phyloP scores from a whole-genome alignment of 129 eudicot species.

The Glebionis coronaria region DNA sequence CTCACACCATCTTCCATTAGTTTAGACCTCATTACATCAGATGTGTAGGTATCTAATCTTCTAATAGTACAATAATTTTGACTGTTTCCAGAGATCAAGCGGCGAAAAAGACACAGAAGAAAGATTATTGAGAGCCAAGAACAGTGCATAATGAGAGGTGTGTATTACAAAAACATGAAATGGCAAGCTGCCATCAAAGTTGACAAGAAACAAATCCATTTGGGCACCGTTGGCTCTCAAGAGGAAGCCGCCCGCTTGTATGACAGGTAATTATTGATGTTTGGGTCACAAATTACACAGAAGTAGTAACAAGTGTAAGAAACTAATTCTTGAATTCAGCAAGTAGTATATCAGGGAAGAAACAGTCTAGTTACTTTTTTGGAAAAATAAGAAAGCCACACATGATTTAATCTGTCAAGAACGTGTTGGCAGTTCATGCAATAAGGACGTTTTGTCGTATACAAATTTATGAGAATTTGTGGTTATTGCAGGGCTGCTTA shows the following conservation, averaged over 20 bases:
- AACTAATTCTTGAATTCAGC: neutral
- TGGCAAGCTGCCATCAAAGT: slow-evolving; percentile 99
- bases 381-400: neutral
- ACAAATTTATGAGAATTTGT: too few species aligned
- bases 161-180: slow-evolving; percentile 90
- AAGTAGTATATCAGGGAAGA: neutral
- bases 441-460: neutral
- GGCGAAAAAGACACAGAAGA: slow-evolving; percentile 80
- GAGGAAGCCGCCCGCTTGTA: slow-evolving; percentile 97
- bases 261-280: slow-evolving; percentile 63
- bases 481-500: slow-evolving; percentile 80
- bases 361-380: neutral
- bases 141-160: slow-evolving; percentile 72
- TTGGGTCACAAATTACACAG: neutral
- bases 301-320: neutral
- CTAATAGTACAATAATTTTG: too few species aligned
- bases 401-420: neutral
- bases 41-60: neutral
- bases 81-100: slow-evolving; percentile 52
- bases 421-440: slow-evolving; percentile 4
- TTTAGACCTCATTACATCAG: neutral
- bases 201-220: slow-evolving; percentile 94
- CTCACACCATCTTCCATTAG: slow-evolving; percentile 12
- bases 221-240: slow-evolving; percentile 90
- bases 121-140: slow-evolving; percentile 75